Conservation (phyloP, 768 basidiomycete species). For the Pisolithus microcarpus region DNA sequence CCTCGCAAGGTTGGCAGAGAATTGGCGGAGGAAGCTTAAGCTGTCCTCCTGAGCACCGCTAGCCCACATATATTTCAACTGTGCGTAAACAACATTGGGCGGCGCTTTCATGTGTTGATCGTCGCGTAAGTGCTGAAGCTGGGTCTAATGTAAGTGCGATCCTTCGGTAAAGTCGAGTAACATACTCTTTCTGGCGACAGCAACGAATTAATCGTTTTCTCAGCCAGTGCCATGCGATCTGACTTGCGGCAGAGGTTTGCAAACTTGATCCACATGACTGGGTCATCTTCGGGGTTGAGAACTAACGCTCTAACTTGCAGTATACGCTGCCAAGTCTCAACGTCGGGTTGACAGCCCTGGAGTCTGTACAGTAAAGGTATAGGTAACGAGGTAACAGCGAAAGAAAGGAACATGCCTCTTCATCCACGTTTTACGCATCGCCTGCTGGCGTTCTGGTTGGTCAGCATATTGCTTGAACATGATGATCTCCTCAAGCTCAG, state of each 20-base stretch:
- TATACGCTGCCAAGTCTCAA: constrained; percentile 98
- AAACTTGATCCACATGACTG: constrained; percentile 98
- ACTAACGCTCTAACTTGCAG: constrained; percentile 94
- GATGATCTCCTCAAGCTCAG: constrained; percentile 97
- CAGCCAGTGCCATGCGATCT: constrained; percentile 89
- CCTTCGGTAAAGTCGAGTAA: neutral
- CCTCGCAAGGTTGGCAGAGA: constrained; percentile 64
- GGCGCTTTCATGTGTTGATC: constrained; percentile 66
- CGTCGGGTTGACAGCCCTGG: constrained; percentile 94
- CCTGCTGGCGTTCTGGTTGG: constrained; percentile 85
- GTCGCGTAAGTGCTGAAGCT: constrained; percentile 44
- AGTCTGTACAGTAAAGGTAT: constrained; percentile 41
- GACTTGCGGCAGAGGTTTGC: constrained; percentile 95
- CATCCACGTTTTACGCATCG: constrained; percentile 96
- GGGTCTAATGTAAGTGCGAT: constrained; percentile 2
- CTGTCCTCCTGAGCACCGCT: constrained; percentile 71
- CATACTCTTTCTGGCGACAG: constrained; percentile 65
- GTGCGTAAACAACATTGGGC: constrained; percentile 93
- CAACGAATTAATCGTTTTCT: constrained; percentile 93
- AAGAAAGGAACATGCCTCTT: constrained; percentile 53
- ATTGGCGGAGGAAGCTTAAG: constrained; percentile 74
- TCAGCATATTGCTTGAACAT: constrained; percentile 91
- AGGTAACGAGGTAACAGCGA: neutral
- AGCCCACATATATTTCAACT: constrained; percentile 95
- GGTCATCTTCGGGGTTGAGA: constrained; percentile 87